Base-by-base conservation (phyloP, 176 grass and related monocot species). In the Leersia perrieri region DNA sequence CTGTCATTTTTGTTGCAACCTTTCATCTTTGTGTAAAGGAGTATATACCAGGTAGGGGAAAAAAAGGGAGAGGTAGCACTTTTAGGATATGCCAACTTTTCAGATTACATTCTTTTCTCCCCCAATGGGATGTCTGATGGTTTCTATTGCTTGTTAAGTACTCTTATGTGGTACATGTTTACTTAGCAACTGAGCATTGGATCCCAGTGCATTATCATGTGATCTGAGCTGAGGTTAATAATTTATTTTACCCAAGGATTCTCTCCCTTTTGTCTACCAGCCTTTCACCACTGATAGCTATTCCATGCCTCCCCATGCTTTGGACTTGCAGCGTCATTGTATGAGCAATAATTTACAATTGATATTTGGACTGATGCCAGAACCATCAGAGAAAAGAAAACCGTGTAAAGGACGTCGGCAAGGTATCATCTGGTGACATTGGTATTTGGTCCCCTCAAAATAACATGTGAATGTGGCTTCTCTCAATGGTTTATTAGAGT, bases 11-110 rank as follows among this genome's bases (percentile, higher is more conserved):
- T 34, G 1, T 51, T 29, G 10, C 73, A 28, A 47, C 73, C 81
- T 89, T 85, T 65, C 20, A 76, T 76, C 75, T 62, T 81, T 70
- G 58, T n/a, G 18, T 5, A 81, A 85, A 85, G 64, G 70, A 76
- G 65, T 66, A 41, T 51, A 61, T 88, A 51, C 80, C 75, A 63
- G 53, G 53, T 31, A 38, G 51, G 28, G 15, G 49, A 70, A 40
- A 36, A 20, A n/a, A 1, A 5, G 13, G 5, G 30, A 63, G 30
- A 55, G 33, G 20, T 33, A 8, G 6, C 36, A 29, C 49, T 75
- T 84, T 89, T 34, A n/a, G 63, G 51, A 80, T 65, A 63, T 85
- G 39, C 63, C 8, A 27, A 51, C 30, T 63, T 88, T 78, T 36
- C 31, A 60, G 40, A 33, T 72, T 33, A 39, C 7, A 25, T 12